Evolutionary conservation across 495 filamentous ascomycete genomes (phyloP).

Genomic region (Talaromyces stipitatus): DNA sequence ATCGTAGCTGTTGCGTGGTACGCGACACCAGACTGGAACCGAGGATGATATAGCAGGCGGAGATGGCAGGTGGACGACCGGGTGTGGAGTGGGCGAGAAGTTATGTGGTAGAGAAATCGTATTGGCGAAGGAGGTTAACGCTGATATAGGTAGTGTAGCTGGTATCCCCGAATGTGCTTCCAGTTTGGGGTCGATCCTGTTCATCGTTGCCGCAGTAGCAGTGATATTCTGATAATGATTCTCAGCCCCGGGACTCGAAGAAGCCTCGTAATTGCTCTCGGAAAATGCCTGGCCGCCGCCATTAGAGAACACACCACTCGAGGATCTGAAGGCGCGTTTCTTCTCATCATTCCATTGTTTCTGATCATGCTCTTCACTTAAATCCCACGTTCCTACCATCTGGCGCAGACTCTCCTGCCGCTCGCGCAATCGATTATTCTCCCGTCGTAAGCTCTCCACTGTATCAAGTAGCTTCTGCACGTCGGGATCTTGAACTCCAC

Average conservation of each 20-base stretch:
- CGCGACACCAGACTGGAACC: conserved; percentile 12
- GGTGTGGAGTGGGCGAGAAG: neutral
- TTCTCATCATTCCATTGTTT: neutral
- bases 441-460: conserved; percentile 14
- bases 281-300: neutral
- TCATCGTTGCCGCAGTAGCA: neutral
- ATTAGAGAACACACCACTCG: neutral
- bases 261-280: neutral
- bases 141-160: neutral
- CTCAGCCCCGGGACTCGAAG: neutral
- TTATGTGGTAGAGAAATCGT: neutral
- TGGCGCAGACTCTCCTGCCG: conserved; percentile 12
- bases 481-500: neutral
- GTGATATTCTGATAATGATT: neutral
- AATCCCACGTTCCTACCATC: conserved; percentile 18
- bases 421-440: conserved; percentile 16
- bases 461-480: conserved; percentile 10
- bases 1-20: conserved; percentile 15
- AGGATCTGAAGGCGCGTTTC: neutral
- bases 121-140: neutral
- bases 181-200: neutral
- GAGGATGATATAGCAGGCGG: neutral
- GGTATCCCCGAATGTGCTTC: neutral
- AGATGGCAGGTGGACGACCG: neutral
- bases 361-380: neutral